Percentiles rank a stretch among this genome's conserved stretches.
These are phyloP conservation scores for Quercus berberidifolia DNA, from an alignment of 306 rosid genomes.

Conservation along the genomic window DNA sequence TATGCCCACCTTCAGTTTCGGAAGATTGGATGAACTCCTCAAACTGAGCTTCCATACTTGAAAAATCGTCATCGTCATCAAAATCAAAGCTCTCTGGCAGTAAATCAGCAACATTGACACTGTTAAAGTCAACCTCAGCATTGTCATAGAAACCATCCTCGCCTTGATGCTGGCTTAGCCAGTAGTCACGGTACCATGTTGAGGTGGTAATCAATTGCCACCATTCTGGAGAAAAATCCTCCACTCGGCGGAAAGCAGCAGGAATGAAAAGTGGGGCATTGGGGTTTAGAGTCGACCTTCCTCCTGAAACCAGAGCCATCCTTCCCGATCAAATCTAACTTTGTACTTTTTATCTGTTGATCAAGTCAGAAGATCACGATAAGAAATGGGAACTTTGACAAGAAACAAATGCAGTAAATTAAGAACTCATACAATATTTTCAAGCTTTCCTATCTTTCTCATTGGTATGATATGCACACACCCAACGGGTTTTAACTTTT, in stretches of 20 bases:
- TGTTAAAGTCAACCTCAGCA: constrained; percentile 28
- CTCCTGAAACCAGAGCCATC: constrained; percentile 69
- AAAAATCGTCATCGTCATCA: constrained; percentile 53
- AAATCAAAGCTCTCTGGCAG: constrained; percentile 76
- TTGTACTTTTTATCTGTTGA: constrained; percentile 22
- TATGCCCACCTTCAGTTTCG: constrained; percentile 39
- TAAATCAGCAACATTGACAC: constrained; percentile 38
- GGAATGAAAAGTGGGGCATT: constrained; percentile 83
- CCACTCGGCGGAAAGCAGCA: constrained; percentile 75
- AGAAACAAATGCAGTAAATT: neutral
- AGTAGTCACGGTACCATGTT: constrained; percentile 78
- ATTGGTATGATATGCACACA: too few species aligned
- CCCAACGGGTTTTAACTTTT: too few species aligned
- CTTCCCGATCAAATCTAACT: constrained; percentile 21
- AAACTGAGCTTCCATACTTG: constrained; percentile 58
- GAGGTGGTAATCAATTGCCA: constrained; percentile 82
- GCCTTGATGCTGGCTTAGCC: constrained; percentile 78
- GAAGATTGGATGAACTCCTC: constrained; percentile 61
- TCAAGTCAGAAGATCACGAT: constrained; percentile 7
- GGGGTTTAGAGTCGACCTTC: constrained; percentile 75
- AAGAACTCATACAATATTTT: neutral
- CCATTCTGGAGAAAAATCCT: constrained; percentile 95
- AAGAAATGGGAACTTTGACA: neutral
- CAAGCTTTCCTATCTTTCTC: neutral
- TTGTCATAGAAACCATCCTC: constrained; percentile 42